Conservation (phyloP, 495 filamentous ascomycete species). For the Annulohypoxylon maeteangense region DNA sequence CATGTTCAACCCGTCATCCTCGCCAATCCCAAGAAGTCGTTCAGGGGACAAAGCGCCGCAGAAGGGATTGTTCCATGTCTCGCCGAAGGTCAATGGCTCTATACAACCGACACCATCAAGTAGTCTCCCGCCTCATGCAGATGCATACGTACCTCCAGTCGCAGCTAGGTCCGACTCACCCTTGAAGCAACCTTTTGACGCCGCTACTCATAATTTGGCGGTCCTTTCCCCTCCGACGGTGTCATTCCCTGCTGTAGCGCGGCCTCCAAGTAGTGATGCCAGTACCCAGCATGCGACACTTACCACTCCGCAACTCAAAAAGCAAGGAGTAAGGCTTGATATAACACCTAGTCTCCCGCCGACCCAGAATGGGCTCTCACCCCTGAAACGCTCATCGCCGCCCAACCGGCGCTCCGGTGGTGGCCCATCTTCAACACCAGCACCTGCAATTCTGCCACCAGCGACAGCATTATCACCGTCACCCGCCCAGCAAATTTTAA, state of each 20-base stretch:
- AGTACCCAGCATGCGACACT: slow-evolving; percentile 26
- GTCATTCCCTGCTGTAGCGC: slow-evolving; percentile 25
- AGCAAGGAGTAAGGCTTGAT: slow-evolving; percentile 32
- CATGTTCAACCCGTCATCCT: slow-evolving; percentile 47
- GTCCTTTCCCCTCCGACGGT: slow-evolving; percentile 35
- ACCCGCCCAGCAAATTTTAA: slow-evolving; percentile 60
- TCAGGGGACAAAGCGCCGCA: slow-evolving; percentile 39
- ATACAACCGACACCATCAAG: slow-evolving; percentile 42
- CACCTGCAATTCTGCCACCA: slow-evolving; percentile 61
- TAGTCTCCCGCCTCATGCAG: slow-evolving; percentile 39
- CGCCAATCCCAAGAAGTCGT: slow-evolving; percentile 29
- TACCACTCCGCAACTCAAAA: slow-evolving; percentile 46
- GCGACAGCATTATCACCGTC: slow-evolving; percentile 62
- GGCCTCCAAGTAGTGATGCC: slow-evolving; percentile 31
- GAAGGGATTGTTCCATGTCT: slow-evolving; percentile 46
- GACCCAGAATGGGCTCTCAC: slow-evolving; percentile 73
- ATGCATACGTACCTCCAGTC: slow-evolving; percentile 29
- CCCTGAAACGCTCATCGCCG: slow-evolving; percentile 74
- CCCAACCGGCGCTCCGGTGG: slow-evolving; percentile 44
- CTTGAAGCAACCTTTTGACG: slow-evolving; percentile 42
- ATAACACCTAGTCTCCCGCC: slow-evolving; percentile 61
- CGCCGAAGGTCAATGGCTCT: slow-evolving; percentile 42
- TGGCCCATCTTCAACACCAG: slow-evolving; percentile 42
- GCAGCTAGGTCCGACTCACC: slow-evolving; percentile 38
- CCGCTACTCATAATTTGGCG: slow-evolving; percentile 35